Evolutionary conservation across 2,329 filamentous ascomycete genomes (phyloP).

Genomic region (Coniochaeta prunicola): DNA sequence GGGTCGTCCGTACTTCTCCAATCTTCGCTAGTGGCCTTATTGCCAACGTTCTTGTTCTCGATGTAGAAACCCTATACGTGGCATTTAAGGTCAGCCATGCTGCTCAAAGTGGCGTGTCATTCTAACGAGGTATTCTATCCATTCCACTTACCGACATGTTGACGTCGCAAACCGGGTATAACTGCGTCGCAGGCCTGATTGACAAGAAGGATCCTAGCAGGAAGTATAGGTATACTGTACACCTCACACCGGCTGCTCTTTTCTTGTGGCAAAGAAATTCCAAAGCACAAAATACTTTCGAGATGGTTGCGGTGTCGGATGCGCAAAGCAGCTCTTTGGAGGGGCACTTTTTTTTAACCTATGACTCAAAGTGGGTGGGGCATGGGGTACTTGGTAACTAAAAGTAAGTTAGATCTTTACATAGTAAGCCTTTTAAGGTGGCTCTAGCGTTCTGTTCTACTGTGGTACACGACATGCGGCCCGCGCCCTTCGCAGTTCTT

Average conservation of each 20-base stretch:
- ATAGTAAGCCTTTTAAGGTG: too few relatives aligned
- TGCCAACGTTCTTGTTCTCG: constrained; percentile 71
- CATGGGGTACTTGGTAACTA: neutral
- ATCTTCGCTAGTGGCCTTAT: constrained; percentile 67
- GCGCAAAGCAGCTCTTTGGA: neutral
- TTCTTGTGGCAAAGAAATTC: neutral
- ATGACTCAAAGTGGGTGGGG: neutral
- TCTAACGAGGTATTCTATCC: neutral
- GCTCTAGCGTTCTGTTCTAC: too few relatives aligned
- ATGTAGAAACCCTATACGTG: constrained; percentile 57
- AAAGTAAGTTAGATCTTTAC: too few relatives aligned
- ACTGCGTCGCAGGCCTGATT: neutral
- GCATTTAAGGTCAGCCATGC: constrained; percentile 17
- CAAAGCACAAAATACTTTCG: neutral
- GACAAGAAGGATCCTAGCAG: neutral
- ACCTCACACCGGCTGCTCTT: neutral
- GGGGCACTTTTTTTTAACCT: neutral
- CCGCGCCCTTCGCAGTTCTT: neutral
- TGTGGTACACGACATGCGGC: neutral
- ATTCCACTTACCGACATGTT: constrained; percentile 1
- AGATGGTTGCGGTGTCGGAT: neutral
- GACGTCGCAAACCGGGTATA: neutral
- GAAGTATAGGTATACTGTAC: neutral
- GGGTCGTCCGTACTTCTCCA: constrained; percentile 64
- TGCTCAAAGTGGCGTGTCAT: neutral